A percentile compares a stretch with the other conserved stretches of the same genome.
phyloP scores from a whole-genome alignment of 2,329 filamentous ascomycete species.

The Cadophora luteo-olivacea region DNA sequence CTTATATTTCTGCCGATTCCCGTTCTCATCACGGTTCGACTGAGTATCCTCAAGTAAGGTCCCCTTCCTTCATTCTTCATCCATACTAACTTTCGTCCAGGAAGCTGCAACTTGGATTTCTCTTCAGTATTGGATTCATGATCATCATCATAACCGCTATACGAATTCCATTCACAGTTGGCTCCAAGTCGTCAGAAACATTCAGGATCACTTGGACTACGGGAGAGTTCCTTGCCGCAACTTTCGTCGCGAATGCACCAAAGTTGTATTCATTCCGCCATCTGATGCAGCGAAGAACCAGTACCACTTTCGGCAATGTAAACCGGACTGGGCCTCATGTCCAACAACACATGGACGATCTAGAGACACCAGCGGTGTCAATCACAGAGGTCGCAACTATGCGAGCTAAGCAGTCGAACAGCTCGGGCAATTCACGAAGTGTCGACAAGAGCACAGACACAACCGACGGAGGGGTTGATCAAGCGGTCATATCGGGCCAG shows the following conservation, averaged over 20 bases:
- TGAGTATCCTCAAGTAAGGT: constrained; percentile 12
- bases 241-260: constrained; percentile 30
- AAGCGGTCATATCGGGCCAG: neutral
- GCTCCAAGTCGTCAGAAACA: constrained; percentile 21
- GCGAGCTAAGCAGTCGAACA: constrained; percentile 1
- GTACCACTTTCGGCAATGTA: constrained; percentile 10
- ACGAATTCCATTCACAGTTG: constrained; percentile 27
- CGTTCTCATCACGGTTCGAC: constrained; percentile 23
- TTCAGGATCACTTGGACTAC: constrained; percentile 29
- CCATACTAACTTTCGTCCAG: neutral
- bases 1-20: constrained; percentile 35
- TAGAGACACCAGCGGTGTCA: constrained; percentile 15
- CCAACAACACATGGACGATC: constrained; percentile 13
- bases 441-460: neutral
- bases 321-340: constrained; percentile 8
- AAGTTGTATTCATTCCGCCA: constrained; percentile 20
- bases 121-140: constrained; percentile 24
- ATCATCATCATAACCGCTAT: constrained; percentile 31
- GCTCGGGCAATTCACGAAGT: constrained; percentile 5
- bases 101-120: constrained; percentile 23
- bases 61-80: too few relatives aligned
- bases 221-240: constrained; percentile 28
- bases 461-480: neutral
- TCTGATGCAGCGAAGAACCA: constrained; percentile 12
- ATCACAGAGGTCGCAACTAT: constrained; percentile 14